Conservation (phyloP, 2,329 filamentous ascomycete species). For the Penicillium sp. region DNA sequence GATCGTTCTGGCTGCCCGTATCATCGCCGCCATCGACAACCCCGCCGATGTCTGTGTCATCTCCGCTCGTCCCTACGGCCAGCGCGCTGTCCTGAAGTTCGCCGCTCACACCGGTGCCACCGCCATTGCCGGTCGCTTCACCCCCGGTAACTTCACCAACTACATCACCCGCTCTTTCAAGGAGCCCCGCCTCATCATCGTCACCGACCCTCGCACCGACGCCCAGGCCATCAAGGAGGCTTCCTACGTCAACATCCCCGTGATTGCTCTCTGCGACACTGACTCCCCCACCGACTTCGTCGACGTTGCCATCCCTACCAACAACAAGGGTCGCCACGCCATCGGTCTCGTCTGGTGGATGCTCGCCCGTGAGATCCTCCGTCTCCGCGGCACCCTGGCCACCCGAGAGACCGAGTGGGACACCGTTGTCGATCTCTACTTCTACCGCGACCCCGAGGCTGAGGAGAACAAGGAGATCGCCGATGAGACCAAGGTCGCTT, state of each 20-base stretch:
- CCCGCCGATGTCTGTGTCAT: conserved; percentile 99
- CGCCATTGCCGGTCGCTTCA: conserved; percentile 99
- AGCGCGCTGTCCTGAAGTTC: conserved; percentile 99
- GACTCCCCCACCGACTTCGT: conserved; percentile 99
- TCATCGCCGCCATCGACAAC: conserved; percentile 99
- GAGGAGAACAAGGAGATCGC: conserved; percentile 96
- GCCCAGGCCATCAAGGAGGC: conserved; percentile 99
- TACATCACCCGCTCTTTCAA: conserved; percentile 99
- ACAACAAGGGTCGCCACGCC: conserved; percentile 99
- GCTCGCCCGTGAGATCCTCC: conserved; percentile 98
- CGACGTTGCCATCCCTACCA: conserved; percentile 99
- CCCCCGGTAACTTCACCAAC: conserved; percentile 99
- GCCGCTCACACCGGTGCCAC: conserved; percentile 96
- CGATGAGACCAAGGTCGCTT: conserved; percentile 79
- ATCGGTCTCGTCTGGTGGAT: conserved; percentile 99
- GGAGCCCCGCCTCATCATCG: conserved; percentile 98
- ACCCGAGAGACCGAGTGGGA: conserved; percentile 98
- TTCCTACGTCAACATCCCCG: conserved; percentile 99
- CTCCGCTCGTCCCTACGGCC: conserved; percentile 98
- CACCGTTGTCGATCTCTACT: conserved; percentile 99
- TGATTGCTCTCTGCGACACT: conserved; percentile 98
- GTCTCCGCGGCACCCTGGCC: conserved; percentile 94
- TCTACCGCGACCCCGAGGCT: conserved; percentile 99
- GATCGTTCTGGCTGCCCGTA: conserved; percentile 97
- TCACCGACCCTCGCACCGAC: conserved; percentile 99